Base-by-base conservation (phyloP, 73 alveolate species). In the Tetrahymena elliotti region DNA sequence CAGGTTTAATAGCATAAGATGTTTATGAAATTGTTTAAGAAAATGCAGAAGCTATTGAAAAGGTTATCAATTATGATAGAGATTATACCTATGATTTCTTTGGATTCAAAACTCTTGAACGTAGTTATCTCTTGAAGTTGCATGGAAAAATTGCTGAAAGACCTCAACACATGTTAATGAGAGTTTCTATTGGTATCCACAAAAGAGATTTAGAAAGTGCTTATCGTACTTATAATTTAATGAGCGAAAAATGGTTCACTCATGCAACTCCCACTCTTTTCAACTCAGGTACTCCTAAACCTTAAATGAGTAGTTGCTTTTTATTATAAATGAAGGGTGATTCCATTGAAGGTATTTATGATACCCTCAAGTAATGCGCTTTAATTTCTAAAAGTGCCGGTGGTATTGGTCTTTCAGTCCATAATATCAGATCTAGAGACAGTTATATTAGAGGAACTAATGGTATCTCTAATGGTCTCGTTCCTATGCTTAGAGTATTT, bases 231-330 rank as follows among this genome's bases (percentile, higher is more conserved):
- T 98, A 98, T 94, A 97, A 97, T 94, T 83, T 98, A 83, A 98
- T 98, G 99, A 96, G 98, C 37, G 96, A 97, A 93, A 94, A 95
- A 84, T 95, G 96, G 94, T 98, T 98, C 97, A 98, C 99, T 27
- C 99, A 98, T 93, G 99, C 99, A 35, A 97, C 99, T 6, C 99
- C 99, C 31, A 98, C 99, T 83, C 98, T 98, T 54, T 98, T 98
- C 98, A 98, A 98, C 52, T 94, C 99, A 7, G 99, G 99, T 31
- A 97, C 99, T 20, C 99, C 99, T 39, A 96, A 93, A 93, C 99
- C 99, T 11, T 97, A 98, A 96, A 98, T 98, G 99, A 93, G 98
- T 83, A 96, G 99, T 4, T 98, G 99, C 94, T 98, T 98, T 95
- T 95, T 83, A 82, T 95, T 83, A 93, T 97, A 95, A 97, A 97